A percentile compares a stretch with the other conserved stretches of the same genome.
These are phyloP conservation scores for Termitomyces sp. DNA, from an alignment of 768 basidiomycete species.

Conservation along the genomic window DNA sequence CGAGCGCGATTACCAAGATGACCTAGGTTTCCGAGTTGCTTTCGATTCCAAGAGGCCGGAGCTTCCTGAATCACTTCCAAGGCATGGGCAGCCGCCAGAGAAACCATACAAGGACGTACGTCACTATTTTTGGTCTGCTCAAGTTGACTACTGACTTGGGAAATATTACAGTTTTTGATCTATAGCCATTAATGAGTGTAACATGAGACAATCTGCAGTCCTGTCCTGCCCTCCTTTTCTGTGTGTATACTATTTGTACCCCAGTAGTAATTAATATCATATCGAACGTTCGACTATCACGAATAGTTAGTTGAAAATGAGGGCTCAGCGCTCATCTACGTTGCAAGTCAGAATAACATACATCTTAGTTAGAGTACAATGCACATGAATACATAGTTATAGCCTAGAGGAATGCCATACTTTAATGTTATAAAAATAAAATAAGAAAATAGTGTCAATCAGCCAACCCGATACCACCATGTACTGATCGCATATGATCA, in stretches of 20 bases:
- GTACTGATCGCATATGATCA: slow-evolving; percentile 62
- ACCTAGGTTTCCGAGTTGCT: slow-evolving; percentile 34
- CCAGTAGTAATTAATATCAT: not conserved
- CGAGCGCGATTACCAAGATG: slow-evolving; percentile 45
- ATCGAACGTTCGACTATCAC: not conserved
- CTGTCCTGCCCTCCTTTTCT: not conserved
- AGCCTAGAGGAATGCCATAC: too few species aligned
- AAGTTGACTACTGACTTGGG: not conserved
- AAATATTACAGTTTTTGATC: not conserved
- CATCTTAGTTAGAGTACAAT: not conserved
- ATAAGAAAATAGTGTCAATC: not conserved
- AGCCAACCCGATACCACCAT: slow-evolving; percentile 56
- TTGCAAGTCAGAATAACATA: not conserved
- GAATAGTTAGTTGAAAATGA: not conserved
- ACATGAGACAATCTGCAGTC: not conserved
- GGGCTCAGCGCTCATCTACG: too few species aligned
- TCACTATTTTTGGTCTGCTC: not conserved
- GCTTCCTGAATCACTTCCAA: slow-evolving; percentile 54
- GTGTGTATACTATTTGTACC: not conserved
- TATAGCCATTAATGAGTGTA: not conserved
- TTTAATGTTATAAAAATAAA: not conserved
- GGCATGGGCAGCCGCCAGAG: not conserved
- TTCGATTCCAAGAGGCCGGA: slow-evolving; percentile 46
- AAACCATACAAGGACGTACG: not conserved
- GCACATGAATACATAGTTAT: not conserved